Conservation (phyloP, 2,329 filamentous ascomycete genomes). For the Alternaria atra region DNA sequence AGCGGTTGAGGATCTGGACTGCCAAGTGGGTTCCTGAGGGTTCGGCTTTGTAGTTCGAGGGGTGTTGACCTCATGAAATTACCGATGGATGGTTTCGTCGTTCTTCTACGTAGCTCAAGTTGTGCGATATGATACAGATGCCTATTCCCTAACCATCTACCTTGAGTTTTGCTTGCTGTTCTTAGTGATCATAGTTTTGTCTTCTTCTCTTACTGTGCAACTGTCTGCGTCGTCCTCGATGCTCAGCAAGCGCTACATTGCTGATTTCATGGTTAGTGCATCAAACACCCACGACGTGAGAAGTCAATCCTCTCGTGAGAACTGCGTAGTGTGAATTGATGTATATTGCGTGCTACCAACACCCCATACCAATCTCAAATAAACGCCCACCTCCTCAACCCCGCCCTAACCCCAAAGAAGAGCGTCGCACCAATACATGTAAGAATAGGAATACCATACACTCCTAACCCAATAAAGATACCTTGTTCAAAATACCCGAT, state of each 20-base stretch:
- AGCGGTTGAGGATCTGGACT: constrained; percentile 54
- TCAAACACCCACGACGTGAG: not conserved
- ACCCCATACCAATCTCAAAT: constrained; percentile 1
- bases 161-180: no score
- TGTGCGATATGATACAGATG: not conserved
- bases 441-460: constrained; percentile 46
- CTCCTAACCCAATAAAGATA: constrained; percentile 47
- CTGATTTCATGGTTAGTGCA: not conserved
- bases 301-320: not conserved
- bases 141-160: not conserved
- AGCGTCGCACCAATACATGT: constrained; percentile 37
- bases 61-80: not conserved
- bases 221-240: not conserved
- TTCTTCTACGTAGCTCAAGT: not conserved
- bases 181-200: not conserved
- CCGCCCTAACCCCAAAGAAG: constrained; percentile 38
- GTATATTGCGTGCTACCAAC: not conserved
- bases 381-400: constrained; percentile 32
- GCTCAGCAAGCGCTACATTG: no score
- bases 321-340: not conserved
- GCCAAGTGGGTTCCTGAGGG: constrained; percentile 43
- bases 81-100: not conserved
- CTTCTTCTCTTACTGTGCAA: not conserved
- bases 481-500: constrained; percentile 45
- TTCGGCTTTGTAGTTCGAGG: constrained; percentile 15